Evolutionary conservation across 257 asterid species (phyloP), one percentile per base, ranked within the genome.

Genomic region (Solanum verrucosum): DNA sequence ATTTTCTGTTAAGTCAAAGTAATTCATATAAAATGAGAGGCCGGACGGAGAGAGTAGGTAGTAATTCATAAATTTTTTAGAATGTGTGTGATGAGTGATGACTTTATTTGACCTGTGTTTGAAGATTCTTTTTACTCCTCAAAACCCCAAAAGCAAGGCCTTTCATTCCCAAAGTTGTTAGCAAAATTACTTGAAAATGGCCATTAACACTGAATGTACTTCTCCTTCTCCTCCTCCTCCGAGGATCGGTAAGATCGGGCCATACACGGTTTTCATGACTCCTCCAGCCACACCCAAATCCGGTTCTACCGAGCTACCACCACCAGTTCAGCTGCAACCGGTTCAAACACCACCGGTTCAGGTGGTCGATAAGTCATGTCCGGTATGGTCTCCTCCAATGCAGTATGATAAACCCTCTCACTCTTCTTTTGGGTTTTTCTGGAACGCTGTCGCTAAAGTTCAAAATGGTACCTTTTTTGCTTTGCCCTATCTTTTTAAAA

Each of bases 221-320:
- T 93, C 93, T 23, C 93, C 94, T 71, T 89, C 93, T 3, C 93
- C 94, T 12, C 72, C 72, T 16, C n/a, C 75, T 3, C 99, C 98
- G 79, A 93, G 96, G 94, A 97, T 97, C 94, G 99, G 98, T 11
- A 97, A 97, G 98, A 97, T 97, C 96, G 99, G 99, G 4, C 99
- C 99, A 10, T 97, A 97, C 93, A 97, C 99, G 25, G 99, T 97
- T 86, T 97, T 97, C 90, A 93, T 97, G 75, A 97, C 99, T 82
- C 98, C 98, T 85, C 97, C 98, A 8, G 88, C 98, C 9, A 93
- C 98, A 27, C 98, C 98, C 11, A 89, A 87, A 70, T 88, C 92
- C 12, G 70, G 83, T 79, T 84, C 90, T 1, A 60, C 85, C 77
- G 94, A 89, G 35, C 92, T 95, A 84, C 34, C 91, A 87, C 87